Evolutionary conservation across 305 asterid genomes (phyloP).

Genomic region (Petunia hybrid): DNA sequence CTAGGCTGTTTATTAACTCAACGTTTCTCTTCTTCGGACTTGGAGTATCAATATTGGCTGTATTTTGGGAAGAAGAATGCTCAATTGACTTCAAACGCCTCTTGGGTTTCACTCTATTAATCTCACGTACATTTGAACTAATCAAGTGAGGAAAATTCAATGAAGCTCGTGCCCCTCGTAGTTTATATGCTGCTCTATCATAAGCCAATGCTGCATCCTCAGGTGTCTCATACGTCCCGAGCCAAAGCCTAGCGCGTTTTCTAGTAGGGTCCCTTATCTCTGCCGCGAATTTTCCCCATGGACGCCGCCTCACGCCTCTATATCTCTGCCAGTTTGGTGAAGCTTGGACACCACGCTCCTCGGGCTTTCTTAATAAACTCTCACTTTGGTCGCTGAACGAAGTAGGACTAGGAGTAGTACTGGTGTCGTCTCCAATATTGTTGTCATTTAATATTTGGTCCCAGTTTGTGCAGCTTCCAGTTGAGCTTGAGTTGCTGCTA

Average conservation of each 20-base stretch:
- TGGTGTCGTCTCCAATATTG: too few relatives aligned
- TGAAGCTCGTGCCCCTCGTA: slow-evolving; percentile 27
- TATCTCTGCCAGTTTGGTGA: slow-evolving; percentile 31
- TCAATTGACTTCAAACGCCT: background rate
- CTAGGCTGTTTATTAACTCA: slow-evolving; percentile 14
- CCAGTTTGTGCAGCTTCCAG: too few relatives aligned
- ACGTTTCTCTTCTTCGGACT: slow-evolving; percentile 11
- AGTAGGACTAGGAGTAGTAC: background rate
- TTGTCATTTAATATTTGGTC: too few relatives aligned
- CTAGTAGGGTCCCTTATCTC: slow-evolving; percentile 34
- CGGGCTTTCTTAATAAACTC: background rate
- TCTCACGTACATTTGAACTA: background rate
- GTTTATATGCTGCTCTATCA: slow-evolving; percentile 25
- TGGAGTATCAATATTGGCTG: background rate
- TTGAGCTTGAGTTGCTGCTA: too few relatives aligned
- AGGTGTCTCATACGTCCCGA: slow-evolving; percentile 34
- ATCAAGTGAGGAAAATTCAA: slow-evolving; percentile 32
- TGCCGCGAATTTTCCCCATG: slow-evolving; percentile 37
- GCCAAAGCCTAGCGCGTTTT: slow-evolving; percentile 36
- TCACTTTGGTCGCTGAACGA: background rate
- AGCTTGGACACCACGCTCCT: background rate
- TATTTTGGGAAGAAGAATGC: background rate
- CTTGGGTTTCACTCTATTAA: slow-evolving; percentile 28
- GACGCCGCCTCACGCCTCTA: slow-evolving; percentile 35
- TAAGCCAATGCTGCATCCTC: slow-evolving; percentile 37